Conservation (phyloP, 768 basidiomycete genomes). For the Leccinum aurantiacum region DNA sequence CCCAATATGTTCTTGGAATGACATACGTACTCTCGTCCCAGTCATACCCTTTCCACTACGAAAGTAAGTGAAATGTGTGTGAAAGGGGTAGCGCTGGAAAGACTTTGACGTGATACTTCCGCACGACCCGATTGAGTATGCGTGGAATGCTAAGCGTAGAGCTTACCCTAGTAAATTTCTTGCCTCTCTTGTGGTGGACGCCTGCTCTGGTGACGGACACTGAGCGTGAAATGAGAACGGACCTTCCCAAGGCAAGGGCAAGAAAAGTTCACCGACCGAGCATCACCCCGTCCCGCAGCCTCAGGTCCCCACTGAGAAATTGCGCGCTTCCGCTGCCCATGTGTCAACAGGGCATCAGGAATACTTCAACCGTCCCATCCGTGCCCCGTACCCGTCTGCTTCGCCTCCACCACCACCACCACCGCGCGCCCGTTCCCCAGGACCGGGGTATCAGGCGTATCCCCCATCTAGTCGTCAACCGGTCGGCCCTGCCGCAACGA, state of each 20-base stretch:
- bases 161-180: slow-evolving; percentile 52
- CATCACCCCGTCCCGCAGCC: slow-evolving; percentile 71
- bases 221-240: slow-evolving; percentile 24
- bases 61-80: slow-evolving; percentile 4
- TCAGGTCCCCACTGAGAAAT: slow-evolving; percentile 51
- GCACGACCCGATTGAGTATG: slow-evolving; percentile 17
- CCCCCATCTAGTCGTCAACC: slow-evolving; percentile 46
- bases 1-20: neutral
- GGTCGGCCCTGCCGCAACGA: slow-evolving; percentile 53
- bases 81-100: slow-evolving; percentile 18
- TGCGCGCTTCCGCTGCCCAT: slow-evolving; percentile 41
- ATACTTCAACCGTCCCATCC: slow-evolving; percentile 52
- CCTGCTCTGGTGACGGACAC: slow-evolving; percentile 56
- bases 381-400: slow-evolving; percentile 56
- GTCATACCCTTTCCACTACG: slow-evolving; percentile 62
- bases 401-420: slow-evolving; percentile 52
- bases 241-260: neutral
- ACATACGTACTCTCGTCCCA: slow-evolving; percentile 60
- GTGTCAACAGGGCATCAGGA: slow-evolving; percentile 52
- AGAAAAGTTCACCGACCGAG: slow-evolving; percentile 46
- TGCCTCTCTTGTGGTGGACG: slow-evolving; percentile 42
- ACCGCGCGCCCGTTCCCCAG: slow-evolving; percentile 50
- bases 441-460: slow-evolving; percentile 48
- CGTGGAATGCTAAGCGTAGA: slow-evolving; percentile 5
- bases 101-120: slow-evolving; percentile 64